A percentile compares a stretch with the other conserved stretches of the same genome.
phyloP scores from a whole-genome alignment of 768 basidiomycete genomes.

The Hygrophorus russula region DNA sequence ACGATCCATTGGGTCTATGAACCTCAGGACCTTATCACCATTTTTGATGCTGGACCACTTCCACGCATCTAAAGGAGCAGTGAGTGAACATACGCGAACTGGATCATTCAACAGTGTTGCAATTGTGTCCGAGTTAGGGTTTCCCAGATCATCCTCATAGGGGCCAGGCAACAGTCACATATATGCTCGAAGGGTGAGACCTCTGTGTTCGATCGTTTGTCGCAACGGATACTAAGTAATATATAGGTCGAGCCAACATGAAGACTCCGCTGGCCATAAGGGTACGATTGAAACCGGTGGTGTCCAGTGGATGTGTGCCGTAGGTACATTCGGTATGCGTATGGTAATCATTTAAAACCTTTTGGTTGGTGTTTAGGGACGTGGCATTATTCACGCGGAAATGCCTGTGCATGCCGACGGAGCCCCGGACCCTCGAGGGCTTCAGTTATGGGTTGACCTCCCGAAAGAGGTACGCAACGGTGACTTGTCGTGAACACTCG shows the following conservation, averaged over 20 bases:
- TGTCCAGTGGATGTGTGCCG: slow-evolving; percentile 93
- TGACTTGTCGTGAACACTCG: slow-evolving; percentile 10
- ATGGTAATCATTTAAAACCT: neutral
- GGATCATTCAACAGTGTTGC: neutral
- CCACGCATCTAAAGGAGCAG: slow-evolving; percentile 56
- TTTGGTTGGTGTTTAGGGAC: slow-evolving; percentile 26
- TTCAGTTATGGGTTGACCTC: slow-evolving; percentile 84
- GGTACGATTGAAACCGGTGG: slow-evolving; percentile 73
- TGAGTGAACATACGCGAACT: slow-evolving; percentile 20
- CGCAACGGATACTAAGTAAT: neutral
- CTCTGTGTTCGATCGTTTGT: neutral
- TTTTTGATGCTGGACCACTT: slow-evolving; percentile 91
- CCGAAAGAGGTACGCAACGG: slow-evolving; percentile 44
- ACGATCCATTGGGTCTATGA: slow-evolving; percentile 71
- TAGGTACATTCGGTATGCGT: slow-evolving; percentile 19
- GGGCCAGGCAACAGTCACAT: slow-evolving; percentile 82
- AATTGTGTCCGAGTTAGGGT: slow-evolving; percentile 31
- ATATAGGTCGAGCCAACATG: slow-evolving; percentile 59
- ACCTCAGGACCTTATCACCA: slow-evolving; percentile 72
- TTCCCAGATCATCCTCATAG: slow-evolving; percentile 93
- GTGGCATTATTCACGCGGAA: slow-evolving; percentile 74
- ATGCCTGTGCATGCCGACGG: slow-evolving; percentile 76
- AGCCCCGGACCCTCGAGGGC: slow-evolving; percentile 61
- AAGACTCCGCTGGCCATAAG: slow-evolving; percentile 84
- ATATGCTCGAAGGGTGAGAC: slow-evolving; percentile 72